These are phyloP conservation scores for Podaxis pistillaris DNA, from an alignment of 768 basidiomycete genomes.

Conservation along the genomic window DNA sequence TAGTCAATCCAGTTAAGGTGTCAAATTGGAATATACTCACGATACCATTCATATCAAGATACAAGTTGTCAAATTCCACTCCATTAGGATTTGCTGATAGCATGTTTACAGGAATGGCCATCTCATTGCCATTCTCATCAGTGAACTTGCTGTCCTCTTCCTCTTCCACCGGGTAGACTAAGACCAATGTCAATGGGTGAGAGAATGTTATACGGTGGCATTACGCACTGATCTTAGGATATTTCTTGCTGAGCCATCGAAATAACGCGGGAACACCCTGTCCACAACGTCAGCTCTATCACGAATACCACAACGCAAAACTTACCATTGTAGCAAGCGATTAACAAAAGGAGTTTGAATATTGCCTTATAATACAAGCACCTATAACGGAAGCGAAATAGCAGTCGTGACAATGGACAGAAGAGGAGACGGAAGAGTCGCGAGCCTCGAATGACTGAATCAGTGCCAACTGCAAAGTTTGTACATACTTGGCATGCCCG, in stretches of 20 bases:
- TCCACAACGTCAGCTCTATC: background rate
- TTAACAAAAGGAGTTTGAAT: background rate
- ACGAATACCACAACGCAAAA: background rate
- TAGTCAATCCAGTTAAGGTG: background rate
- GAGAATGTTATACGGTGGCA: background rate
- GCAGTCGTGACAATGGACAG: background rate
- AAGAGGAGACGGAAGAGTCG: background rate
- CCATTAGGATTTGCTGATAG: conserved; percentile 89
- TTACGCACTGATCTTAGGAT: conserved; percentile 88
- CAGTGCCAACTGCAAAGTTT: conserved; percentile 8
- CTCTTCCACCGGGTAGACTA: conserved; percentile 79
- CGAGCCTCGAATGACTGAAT: background rate
- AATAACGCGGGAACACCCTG: conserved; percentile 98
- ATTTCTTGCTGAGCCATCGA: conserved; percentile 98
- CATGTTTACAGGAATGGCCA: conserved; percentile 79
- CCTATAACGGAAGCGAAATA: background rate
- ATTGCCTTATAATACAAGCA: background rate
- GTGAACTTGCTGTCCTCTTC: conserved; percentile 75
- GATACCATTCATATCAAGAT: conserved; percentile 99
- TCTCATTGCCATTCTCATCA: conserved; percentile 62
- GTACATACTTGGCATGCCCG: background rate
- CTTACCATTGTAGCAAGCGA: conserved; percentile 7
- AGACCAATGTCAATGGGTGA: background rate
- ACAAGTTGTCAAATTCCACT: conserved; percentile 92
- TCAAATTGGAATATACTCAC: conserved; percentile 42